Evolutionary conservation across 805 yeast species (phyloP), one percentile per base, ranked within the genome.

Genomic region (Myxozyma sirexii): DNA sequence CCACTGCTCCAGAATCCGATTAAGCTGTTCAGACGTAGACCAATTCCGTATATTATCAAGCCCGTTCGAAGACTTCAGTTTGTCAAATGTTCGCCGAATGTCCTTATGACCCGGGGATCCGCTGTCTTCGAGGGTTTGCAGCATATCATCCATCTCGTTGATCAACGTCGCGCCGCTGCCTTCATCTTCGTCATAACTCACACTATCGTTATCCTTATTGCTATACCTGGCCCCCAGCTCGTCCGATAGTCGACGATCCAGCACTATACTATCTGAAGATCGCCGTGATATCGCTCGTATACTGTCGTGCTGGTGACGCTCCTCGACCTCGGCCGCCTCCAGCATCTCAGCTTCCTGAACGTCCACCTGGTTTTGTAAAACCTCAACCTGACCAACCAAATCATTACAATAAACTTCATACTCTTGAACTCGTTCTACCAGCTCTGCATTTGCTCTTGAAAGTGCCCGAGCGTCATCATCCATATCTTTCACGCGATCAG

Each of bases 21-120:
- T 27, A 35, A 58, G 31, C 19, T 58, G 56, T 26, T 47, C 55
- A 3, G 62, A 59, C 19, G 62, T 49, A 35, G 54, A 39, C 57
- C 49, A 48, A 37, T 31, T 38, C 31, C 31, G 48, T 15, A 58
- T 31, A 13, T 26, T 48, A 26, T 45, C 62, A 31, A 24, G 47
- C 19, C 56, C 54, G n/a, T 27, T 31, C 44, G 54, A 13, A 17
- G 31, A n/a, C 23, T 48, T 39, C 41, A 58, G 35, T 15, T 43
- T 39, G 13, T 59, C 53, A 15, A 59, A 39, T 37, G 53, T 54
- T 17, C n/a, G 29, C n/a, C 59, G 56, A 13, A 54, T 54, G 29
- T 59, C 62, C 21, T 23, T 44, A 39, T 59, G 59, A 6, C 43
- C 45, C 3, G 44, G 42, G 13, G 21, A 15, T 23, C 21, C 38